Base-by-base conservation (phyloP, 2,329 filamentous ascomycete species). In the Fonsecaea erecta region DNA sequence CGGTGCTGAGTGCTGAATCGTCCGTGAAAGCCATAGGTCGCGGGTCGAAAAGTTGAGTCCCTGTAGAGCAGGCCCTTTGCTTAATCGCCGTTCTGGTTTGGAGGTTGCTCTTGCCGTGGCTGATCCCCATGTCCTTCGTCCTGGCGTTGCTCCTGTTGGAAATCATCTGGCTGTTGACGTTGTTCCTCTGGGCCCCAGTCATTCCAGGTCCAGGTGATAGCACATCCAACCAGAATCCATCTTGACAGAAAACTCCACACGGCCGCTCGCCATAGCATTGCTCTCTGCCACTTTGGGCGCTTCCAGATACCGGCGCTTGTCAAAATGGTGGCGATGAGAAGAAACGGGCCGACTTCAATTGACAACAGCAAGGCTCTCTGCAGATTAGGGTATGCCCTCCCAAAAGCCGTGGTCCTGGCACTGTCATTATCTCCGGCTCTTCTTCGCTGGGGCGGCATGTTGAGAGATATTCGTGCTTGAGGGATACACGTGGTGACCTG, bases 131-230 rank as follows among this genome's bases (percentile, higher is more conserved):
- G 43, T 24, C 14, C 34, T 46, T 11, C 43, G 28, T 32, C 4
- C 28, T 52, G 12, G 30, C 30, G 57, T 18, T 52, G 16, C 28
- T 24, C 43, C 43, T 28, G 43, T 28, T 37, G 30, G 18, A 16
- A 16, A 11, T 35, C 46, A 9, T 52, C 18, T 40, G 40, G n/a
- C 40, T 52, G 43, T 7, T 60, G 53, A 1, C 51, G 48, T n/a
- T 30, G 26, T 26, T 55, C 62, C 26, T 60, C 62, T 3, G 28
- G 28, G 5, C 63, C 66, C 67, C 67, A 69, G 3, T 65, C 67
- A 57, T 62, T 64, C 62, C 66, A 61, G 18, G 57, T 66, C 62
- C 64, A 67, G 30, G 62, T 63, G n/a, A 69, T 65, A 14, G 67
- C 64, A 26, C 62, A 69, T 48, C 51, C 57, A 56, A 69, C 64